These are phyloP conservation scores for Trichophyton verrucosum DNA, from an alignment of 2,329 filamentous ascomycete species.

Conservation along the genomic window DNA sequence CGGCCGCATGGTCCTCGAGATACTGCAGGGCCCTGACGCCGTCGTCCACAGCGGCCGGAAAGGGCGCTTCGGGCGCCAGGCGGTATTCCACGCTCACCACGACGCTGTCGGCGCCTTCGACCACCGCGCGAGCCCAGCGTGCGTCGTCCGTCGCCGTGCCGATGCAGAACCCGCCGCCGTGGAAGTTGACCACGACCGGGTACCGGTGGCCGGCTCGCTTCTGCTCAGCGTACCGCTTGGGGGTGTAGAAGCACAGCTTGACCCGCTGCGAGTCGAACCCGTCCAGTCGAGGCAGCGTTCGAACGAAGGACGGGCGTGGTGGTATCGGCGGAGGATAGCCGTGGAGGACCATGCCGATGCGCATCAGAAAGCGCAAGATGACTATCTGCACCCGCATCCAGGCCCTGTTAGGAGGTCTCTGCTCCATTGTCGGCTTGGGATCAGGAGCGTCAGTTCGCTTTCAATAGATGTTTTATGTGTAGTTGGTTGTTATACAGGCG, in stretches of 20 bases:
- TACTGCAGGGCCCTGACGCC: slow-evolving; percentile 50
- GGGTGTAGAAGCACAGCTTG: slow-evolving; percentile 49
- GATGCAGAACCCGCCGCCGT: slow-evolving; percentile 52
- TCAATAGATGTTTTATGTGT: background rate
- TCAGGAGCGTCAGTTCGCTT: background rate
- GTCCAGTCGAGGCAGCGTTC: slow-evolving; percentile 36
- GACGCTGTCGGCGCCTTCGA: slow-evolving; percentile 50
- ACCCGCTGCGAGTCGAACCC: slow-evolving; percentile 27
- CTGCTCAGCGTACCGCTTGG: slow-evolving; percentile 27
- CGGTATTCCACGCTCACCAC: slow-evolving; percentile 48
- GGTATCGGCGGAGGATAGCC: slow-evolving; percentile 49
- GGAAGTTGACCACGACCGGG: slow-evolving; percentile 51
- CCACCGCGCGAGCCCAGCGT: slow-evolving; percentile 45
- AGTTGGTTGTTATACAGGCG: background rate
- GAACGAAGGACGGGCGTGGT: slow-evolving; percentile 48
- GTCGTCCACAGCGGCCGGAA: slow-evolving; percentile 43
- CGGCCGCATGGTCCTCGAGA: slow-evolving; percentile 43
- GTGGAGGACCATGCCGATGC: slow-evolving; percentile 57
- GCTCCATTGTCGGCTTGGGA: background rate
- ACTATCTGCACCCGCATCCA: slow-evolving; percentile 43
- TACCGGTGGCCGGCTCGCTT: slow-evolving; percentile 34
- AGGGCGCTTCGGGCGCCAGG: slow-evolving; percentile 48
- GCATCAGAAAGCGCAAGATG: slow-evolving; percentile 56
- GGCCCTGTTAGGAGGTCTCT: background rate
- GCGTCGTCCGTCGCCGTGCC: slow-evolving; percentile 49